Conservation (phyloP, 306 rosid genomes). For the Myrica gale region DNA sequence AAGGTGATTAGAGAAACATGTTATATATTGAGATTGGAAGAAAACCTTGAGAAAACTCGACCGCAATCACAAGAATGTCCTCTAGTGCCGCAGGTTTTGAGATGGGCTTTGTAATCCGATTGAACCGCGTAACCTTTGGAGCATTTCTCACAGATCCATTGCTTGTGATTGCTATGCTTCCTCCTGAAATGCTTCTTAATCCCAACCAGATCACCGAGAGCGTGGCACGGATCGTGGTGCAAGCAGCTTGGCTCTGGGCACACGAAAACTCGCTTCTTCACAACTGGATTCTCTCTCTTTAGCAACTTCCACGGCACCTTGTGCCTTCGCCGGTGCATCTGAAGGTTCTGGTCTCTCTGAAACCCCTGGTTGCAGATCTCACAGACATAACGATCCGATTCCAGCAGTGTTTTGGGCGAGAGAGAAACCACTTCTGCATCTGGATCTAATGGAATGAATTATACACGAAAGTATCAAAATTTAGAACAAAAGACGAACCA, state of each 20-base stretch:
- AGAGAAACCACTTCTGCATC: constrained; percentile 98
- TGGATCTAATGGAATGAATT: constrained; percentile 56
- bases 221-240: constrained; percentile 96
- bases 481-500: not conserved
- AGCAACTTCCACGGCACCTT: constrained; percentile 98
- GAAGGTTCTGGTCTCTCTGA: constrained; percentile 98
- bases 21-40: not conserved
- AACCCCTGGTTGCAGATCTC: constrained; percentile 99
- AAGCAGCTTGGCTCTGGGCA: constrained; percentile 93
- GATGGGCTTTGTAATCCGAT: constrained; percentile 96
- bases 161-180: constrained; percentile 90
- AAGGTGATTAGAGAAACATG: not conserved
- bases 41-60: constrained; percentile 84
- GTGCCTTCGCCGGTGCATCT: constrained; percentile 96
- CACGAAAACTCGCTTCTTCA: constrained; percentile 83
- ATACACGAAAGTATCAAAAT: not conserved
- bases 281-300: constrained; percentile 84
- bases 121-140: constrained; percentile 94
- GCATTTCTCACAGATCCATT: constrained; percentile 92
- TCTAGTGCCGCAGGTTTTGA: constrained; percentile 93
- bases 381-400: constrained; percentile 96
- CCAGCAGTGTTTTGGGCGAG: constrained; percentile 86
- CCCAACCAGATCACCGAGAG: constrained; percentile 96
- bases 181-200: constrained; percentile 93
- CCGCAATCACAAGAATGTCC: constrained; percentile 99